Base-by-base conservation (phyloP, 306 rosid genomes). In the Arachis hypogaea region DNA sequence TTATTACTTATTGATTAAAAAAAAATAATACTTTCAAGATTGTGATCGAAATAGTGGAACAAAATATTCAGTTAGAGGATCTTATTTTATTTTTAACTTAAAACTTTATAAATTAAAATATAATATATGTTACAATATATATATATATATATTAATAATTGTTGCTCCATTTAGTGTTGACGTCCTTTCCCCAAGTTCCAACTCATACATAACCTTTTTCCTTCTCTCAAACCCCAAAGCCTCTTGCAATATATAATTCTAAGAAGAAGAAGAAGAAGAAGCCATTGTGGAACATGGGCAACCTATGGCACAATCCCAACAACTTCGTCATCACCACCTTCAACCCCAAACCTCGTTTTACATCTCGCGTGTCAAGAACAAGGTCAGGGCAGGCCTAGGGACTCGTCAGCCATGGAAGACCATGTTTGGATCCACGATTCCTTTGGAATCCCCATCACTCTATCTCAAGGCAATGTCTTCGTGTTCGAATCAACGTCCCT, bases 301-400 rank as follows among this genome's bases (percentile, higher is more conserved):
- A 82, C 71, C 82, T 93, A 93, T 59, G 98, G 98, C 80, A 83
- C 96, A 6, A 93, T 93, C 66, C 92, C 97, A 7, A 77, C 97
- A 7, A 81, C 96, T 62, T 83, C 93, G 0, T 67, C 86, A 4
- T 49, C 88, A 6, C 58, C 89, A 11, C 41, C 91, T 3, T 60
- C 85, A 14, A 36, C 85, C 38, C 38, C 3, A 2, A 83, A 77
- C 62, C 80, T 85, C 59, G 88, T n/a, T 86, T 56, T 93, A 82
- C 91, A 76, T 91, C 73, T 71, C 96, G 5, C 93, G 92, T 33
- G 88, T 90, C 14, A 91, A 85, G 69, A 84, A 89, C 4, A 79
- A 92, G 14, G 79, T 91, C 89, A 87, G 76, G 72, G 80, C 84
- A 42, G 96, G 96, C 29, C 84, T 93, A 12, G 88, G 89, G 58